These are phyloP conservation scores for Erysiphe pulchra DNA, from an alignment of 2,329 filamentous ascomycete species.

Conservation along the genomic window DNA sequence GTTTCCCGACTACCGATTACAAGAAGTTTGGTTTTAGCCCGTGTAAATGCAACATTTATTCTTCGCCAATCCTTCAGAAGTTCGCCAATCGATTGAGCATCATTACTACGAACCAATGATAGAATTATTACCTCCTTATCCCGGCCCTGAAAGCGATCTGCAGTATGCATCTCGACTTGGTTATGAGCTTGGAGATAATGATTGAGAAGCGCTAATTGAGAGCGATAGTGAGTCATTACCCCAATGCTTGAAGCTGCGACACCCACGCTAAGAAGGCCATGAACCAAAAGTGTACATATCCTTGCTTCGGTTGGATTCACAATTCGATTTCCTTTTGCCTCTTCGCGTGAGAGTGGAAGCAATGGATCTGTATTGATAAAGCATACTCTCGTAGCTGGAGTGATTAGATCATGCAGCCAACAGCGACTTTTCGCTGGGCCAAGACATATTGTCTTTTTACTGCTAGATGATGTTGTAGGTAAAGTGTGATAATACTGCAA, in stretches of 20 bases:
- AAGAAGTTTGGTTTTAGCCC: constrained; percentile 75
- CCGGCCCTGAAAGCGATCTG: constrained; percentile 85
- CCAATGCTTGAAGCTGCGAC: constrained; percentile 57
- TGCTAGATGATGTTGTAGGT: constrained; percentile 18
- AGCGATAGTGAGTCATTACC: constrained; percentile 91
- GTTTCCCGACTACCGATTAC: constrained; percentile 66
- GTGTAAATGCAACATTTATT: constrained; percentile 87
- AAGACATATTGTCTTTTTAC: constrained; percentile 27
- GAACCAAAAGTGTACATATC: constrained; percentile 56
- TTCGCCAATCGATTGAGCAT: constrained; percentile 62
- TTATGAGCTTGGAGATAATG: constrained; percentile 35
- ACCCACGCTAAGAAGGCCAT: constrained; percentile 49
- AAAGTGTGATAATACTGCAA: constrained; percentile 33
- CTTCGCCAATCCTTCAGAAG: constrained; percentile 73
- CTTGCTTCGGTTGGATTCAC: constrained; percentile 67
- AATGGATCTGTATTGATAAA: constrained; percentile 78
- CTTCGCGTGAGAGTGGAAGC: constrained; percentile 36
- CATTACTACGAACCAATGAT: constrained; percentile 69
- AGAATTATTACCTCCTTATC: constrained; percentile 87
- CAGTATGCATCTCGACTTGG: constrained; percentile 80
- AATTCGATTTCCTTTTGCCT: constrained; percentile 58
- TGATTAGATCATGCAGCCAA: constrained; percentile 51
- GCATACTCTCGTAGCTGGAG: constrained; percentile 46
- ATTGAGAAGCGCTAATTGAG: constrained; percentile 63
- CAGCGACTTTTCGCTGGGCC: constrained; percentile 24